These are phyloP conservation scores for Ramularia endophylla DNA, from an alignment of 2,329 filamentous ascomycete genomes.

Conservation along the genomic window DNA sequence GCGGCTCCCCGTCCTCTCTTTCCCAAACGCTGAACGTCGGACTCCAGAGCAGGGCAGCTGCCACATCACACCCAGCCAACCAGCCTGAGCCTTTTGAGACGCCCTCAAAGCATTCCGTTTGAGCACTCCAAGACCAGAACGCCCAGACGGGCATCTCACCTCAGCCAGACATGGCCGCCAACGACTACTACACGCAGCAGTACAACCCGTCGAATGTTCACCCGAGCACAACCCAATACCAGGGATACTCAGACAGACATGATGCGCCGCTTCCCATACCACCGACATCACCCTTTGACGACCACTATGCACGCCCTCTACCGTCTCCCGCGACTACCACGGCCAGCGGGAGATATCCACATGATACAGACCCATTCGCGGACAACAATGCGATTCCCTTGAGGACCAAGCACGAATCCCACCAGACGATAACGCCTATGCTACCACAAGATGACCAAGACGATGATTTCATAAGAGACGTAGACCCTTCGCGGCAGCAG, in stretches of 20 bases:
- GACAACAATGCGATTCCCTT: constrained; percentile 46
- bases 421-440: constrained; percentile 33
- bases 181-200: constrained; percentile 50
- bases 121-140: neutral
- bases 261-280: constrained; percentile 34
- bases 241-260: constrained; percentile 42
- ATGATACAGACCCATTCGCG: constrained; percentile 41
- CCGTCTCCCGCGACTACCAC: constrained; percentile 34
- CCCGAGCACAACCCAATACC: constrained; percentile 16
- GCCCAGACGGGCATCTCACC: neutral
- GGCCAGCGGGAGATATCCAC: constrained; percentile 47
- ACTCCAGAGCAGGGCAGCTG: no score
- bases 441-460: constrained; percentile 34
- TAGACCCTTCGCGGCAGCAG: constrained; percentile 23
- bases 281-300: constrained; percentile 27
- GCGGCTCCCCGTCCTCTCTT: no score
- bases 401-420: constrained; percentile 34
- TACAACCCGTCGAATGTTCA: constrained; percentile 34
- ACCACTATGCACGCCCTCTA: constrained; percentile 19
- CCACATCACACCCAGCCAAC: no score
- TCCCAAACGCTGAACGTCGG: no score
- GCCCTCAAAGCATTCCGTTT: neutral
- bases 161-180: constrained; percentile 14
- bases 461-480: constrained; percentile 34
- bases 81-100: no score